These are phyloP conservation scores for Gyromitra esculenta DNA, from an alignment of 2,329 filamentous ascomycete genomes.

Conservation along the genomic window DNA sequence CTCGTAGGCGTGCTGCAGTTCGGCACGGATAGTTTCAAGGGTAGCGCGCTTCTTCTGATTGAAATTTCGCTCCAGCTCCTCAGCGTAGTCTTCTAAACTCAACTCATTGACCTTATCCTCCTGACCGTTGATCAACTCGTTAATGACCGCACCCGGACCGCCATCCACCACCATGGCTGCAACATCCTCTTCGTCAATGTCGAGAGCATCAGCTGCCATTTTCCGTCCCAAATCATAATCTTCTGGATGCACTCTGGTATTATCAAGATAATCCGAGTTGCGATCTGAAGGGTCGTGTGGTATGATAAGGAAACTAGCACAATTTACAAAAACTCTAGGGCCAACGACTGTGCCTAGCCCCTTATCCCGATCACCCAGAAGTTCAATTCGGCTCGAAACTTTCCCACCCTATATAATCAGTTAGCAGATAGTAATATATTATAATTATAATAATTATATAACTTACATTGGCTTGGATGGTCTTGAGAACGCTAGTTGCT, in stretches of 20 bases:
- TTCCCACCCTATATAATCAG: slow-evolving; percentile 70
- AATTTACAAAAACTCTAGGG: slow-evolving; percentile 93
- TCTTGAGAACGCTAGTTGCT: slow-evolving; percentile 83
- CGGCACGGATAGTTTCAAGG: slow-evolving; percentile 92
- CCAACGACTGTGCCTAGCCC: slow-evolving; percentile 82
- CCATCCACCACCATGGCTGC: slow-evolving; percentile 87
- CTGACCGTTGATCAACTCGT: slow-evolving; percentile 93
- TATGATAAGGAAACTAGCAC: slow-evolving; percentile 92
- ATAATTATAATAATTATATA: background rate
- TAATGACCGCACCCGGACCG: slow-evolving; percentile 87
- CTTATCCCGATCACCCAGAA: slow-evolving; percentile 86
- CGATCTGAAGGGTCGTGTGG: slow-evolving; percentile 84
- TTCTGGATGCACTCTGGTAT: slow-evolving; percentile 96
- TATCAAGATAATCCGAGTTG: slow-evolving; percentile 90
- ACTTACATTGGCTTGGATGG: slow-evolving; percentile 79
- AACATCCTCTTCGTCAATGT: slow-evolving; percentile 97
- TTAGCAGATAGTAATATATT: slow-evolving; percentile 8
- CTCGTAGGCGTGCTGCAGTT: slow-evolving; percentile 91
- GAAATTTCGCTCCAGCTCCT: slow-evolving; percentile 91
- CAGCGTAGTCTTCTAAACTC: slow-evolving; percentile 94
- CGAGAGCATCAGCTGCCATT: slow-evolving; percentile 96
- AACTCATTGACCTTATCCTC: slow-evolving; percentile 96
- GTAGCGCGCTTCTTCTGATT: slow-evolving; percentile 95
- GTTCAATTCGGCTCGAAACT: slow-evolving; percentile 83
- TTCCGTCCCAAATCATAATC: slow-evolving; percentile 98